Conservation (phyloP, 192 early-diverging fungal genomes). For the Podochytrium sp. region DNA sequence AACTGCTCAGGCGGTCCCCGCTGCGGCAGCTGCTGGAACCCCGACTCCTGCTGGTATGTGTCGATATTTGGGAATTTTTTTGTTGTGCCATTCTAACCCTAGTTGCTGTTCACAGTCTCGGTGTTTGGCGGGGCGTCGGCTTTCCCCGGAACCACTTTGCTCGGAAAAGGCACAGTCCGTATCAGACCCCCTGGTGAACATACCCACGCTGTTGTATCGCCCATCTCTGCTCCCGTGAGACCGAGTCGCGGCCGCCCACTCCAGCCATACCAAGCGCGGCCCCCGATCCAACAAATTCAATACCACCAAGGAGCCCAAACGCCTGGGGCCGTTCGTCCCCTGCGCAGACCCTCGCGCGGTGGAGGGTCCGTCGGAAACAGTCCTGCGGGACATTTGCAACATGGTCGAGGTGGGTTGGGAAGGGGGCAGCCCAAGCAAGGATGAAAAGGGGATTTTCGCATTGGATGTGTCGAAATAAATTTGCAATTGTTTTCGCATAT, state of each 20-base stretch:
- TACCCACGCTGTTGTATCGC: neutral
- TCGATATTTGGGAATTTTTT: too few species aligned
- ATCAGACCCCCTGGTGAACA: neutral
- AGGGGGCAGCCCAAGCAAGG: neutral
- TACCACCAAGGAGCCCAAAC: neutral
- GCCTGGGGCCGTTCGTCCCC: neutral
- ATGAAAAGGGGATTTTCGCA: slow-evolving; percentile 2
- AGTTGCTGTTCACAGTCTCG: too few species aligned
- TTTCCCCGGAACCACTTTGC: too few species aligned
- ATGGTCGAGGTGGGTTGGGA: neutral
- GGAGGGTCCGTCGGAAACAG: neutral
- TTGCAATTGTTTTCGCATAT: neutral
- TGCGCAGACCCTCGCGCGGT: neutral
- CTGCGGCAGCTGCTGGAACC: too few species aligned
- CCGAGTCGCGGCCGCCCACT: neutral
- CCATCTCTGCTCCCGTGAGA: neutral
- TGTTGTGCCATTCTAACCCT: too few species aligned
- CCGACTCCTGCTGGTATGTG: too few species aligned
- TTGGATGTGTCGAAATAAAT: too few species aligned
- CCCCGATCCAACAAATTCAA: neutral
- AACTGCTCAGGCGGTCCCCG: too few species aligned
- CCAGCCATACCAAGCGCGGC: neutral
- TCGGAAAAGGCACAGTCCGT: neutral
- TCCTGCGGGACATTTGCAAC: neutral
- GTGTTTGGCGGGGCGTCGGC: too few species aligned